phyloP scores from a whole-genome alignment of 139 green algal species.

The Dunaliella sp. region DNA sequence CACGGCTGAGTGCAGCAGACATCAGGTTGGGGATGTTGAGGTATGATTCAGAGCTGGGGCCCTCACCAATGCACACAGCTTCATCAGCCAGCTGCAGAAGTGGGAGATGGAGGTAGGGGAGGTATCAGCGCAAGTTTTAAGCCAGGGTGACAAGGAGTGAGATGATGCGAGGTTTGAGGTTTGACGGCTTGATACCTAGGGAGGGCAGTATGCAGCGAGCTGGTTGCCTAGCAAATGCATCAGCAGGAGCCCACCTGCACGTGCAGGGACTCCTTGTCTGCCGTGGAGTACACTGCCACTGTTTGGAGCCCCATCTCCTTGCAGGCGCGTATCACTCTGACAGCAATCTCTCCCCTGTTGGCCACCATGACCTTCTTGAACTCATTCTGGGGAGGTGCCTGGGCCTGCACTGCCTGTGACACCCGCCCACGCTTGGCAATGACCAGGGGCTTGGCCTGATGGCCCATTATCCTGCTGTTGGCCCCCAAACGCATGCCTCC shows the following conservation, averaged over 20 bases:
- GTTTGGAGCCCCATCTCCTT: constrained; percentile 90
- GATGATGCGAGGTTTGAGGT: background rate
- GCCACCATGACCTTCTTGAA: constrained; percentile 73
- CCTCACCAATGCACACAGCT: constrained; percentile 90
- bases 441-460: background rate
- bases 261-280: constrained; percentile 85
- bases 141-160: background rate
- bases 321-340: constrained; percentile 90
- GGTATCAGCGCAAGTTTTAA: background rate
- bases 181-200: too few relatives aligned
- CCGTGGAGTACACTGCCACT: constrained; percentile 88
- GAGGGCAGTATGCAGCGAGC: too few relatives aligned
- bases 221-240: too few relatives aligned
- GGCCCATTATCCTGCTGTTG: background rate
- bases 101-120: background rate
- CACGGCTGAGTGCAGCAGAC: constrained; percentile 79
- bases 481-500: too few relatives aligned
- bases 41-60: constrained; percentile 84
- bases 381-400: background rate
- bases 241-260: too few relatives aligned
- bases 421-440: background rate
- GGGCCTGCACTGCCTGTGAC: background rate
- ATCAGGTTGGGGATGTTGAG: constrained; percentile 94
- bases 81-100: constrained; percentile 84
- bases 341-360: constrained; percentile 92